Base-by-base conservation (phyloP, 306 rosid species). In the Vachellia collinsii region DNA sequence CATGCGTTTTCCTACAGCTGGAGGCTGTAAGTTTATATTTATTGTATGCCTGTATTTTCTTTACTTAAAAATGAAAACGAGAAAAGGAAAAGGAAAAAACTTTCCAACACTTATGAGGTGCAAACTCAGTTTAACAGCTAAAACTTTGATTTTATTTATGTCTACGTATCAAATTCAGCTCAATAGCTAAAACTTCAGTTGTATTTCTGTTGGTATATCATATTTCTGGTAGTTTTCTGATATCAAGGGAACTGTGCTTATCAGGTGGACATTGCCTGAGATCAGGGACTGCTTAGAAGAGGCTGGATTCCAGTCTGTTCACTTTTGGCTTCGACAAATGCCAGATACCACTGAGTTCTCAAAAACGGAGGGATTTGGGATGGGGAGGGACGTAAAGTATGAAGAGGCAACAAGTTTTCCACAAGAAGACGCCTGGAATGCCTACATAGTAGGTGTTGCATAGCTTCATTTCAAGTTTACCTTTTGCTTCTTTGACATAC, bases 251-350 rank as follows among this genome's bases (percentile, higher is more conserved):
- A 78, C n/a, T 70, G 76, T 89, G 75, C 25, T 84, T 74, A 7
- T 25, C 87, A 94, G 98, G 89, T 92, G 99, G 99, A 91, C 99
- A 9, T 82, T 94, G 86, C 97, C 99, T 0, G 97, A 94, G 93
- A 90, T 94, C 51, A 91, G 84, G 81, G 99, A 94, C 80, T 94
- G 95, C 89, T 83, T 93, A 75, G 94, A 91, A 83, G 97, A 93
- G 77, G 95, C 95, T 74, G 99, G 99, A 76, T 93, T 90, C 83
- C 86, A 25, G 41, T 85, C 97, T 13, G 87, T 93, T 85, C 97
- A 91, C 81, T 93, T 94, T 81, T 94, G 95, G 99, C 80, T 94
- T 39, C 79, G 92, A 48, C 83, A 83, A 84, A 94, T 94, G 97
- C 97, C 97, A 6, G 92, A 90, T 82, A 84, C 87, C 4, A 77